phyloP scores from a whole-genome alignment of 805 yeast genomes.

The Barnettozyma sp. region DNA sequence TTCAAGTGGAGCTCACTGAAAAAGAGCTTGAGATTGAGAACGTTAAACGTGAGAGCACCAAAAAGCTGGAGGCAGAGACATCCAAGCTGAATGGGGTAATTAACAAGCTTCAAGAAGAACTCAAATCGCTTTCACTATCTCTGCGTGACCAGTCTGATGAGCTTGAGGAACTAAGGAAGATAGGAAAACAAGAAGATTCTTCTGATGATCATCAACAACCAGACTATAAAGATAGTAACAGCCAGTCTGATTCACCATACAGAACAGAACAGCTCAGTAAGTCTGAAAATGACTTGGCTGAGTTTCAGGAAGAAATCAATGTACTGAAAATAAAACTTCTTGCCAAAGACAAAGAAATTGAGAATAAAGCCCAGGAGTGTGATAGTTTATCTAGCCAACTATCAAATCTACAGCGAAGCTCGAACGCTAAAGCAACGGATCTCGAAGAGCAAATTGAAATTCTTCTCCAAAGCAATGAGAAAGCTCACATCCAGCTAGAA shows the following conservation, averaged over 20 bases:
- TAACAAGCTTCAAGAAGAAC: too few species aligned
- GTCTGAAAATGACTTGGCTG: constrained; percentile 6
- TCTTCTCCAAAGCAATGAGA: neutral
- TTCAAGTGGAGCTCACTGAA: neutral
- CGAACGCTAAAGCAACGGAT: neutral
- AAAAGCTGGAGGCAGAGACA: constrained; percentile 1
- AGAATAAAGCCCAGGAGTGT: neutral
- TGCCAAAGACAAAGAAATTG: constrained; percentile 9
- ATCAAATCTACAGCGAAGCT: neutral
- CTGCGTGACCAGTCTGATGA: too few species aligned
- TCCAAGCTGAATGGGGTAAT: too few species aligned
- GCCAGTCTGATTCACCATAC: constrained; percentile 2
- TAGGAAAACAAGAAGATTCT: too few species aligned
- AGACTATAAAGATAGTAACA: constrained; percentile 2
- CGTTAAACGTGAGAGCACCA: neutral
- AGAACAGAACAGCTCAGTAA: constrained; percentile 1
- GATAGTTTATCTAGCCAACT: neutral
- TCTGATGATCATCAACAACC: neutral
- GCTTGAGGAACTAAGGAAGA: too few species aligned
- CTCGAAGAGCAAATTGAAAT: neutral
- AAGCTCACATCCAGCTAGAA: neutral
- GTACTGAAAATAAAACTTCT: neutral
- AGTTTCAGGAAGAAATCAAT: constrained; percentile 6
- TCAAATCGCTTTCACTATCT: too few species aligned
- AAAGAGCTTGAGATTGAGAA: constrained; percentile 9